Evolutionary conservation across 164 flowering plant species (phyloP), one percentile per base, ranked within the genome.

Genomic region (Vitis rotundifolia): DNA sequence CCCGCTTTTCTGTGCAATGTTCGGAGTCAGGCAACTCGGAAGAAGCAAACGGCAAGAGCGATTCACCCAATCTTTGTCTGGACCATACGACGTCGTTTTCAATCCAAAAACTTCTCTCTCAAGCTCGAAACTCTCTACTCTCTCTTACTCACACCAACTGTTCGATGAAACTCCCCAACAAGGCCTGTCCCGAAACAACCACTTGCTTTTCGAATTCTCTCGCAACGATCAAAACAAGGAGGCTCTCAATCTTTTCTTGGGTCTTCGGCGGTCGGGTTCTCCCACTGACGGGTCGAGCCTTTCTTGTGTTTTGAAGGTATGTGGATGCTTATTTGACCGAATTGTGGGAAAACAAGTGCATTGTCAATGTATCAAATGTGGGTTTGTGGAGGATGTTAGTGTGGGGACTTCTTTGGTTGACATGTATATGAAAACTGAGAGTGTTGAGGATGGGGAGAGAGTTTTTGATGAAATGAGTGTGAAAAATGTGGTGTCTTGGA

Each of bases 401-500:
- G 97, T 89, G n/a, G 94, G 94, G 3, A 85, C 95, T 71, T 80
- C 97, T 55, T 85, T 92, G 19, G 83, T 92, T 37, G 97, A 92
- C 78, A 78, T 92, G 91, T 92, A 91, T 71, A 80, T 91, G 89
- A 92, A 90, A 71, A 83, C 77, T 47, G 75, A 60, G 60, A 66
- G 58, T 67, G 67, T 87, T 37, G 74, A 70, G 3, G 86, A 87
- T 61, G 98, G 91, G 47, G 77, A 69, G 75, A 77, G 64, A 59
- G 79, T 80, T 28, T 92, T 94, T 66, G 85, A 85, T 73, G 83
- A 83, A 58, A 90, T 92, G 92, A 81, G 71, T 5, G 90, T 81
- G 56, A 89, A 77, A 75, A 91, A 90, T 85, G 97, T 87, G 26
- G 90, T 92, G 49, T 84, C 99, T 13, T 94, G 98, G 98, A 95